phyloP scores from a whole-genome alignment of 176 grass and related monocot genomes.

The Areca catechu region DNA sequence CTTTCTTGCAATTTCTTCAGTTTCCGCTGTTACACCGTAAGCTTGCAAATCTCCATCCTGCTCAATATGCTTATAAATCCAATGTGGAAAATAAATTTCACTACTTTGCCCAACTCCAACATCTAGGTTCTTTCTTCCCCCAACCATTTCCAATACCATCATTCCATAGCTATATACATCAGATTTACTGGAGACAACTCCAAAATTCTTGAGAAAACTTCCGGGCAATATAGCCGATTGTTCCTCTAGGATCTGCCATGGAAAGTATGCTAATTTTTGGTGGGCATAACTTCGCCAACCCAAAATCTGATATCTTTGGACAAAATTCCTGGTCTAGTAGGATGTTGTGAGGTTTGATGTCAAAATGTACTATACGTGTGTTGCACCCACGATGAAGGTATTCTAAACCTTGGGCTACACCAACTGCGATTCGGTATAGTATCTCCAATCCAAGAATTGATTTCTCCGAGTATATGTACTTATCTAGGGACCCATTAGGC shows the following conservation, averaged over 20 bases:
- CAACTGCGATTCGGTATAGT: constrained; percentile 45
- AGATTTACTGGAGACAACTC: constrained; percentile 37
- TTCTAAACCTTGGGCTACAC: constrained; percentile 37
- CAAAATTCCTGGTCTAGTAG: constrained; percentile 43
- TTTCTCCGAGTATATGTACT: constrained; percentile 43
- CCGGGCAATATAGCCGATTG: constrained; percentile 35
- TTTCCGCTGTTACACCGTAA: constrained; percentile 1
- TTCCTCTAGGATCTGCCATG: constrained; percentile 41
- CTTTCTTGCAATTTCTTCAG: constrained; percentile 20
- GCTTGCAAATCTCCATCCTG: constrained; percentile 14
- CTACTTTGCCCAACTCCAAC: constrained; percentile 8
- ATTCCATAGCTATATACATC: constrained; percentile 73
- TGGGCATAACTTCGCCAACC: constrained; percentile 46
- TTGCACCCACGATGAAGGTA: constrained; percentile 50
- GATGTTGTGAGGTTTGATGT: constrained; percentile 66
- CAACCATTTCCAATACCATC: constrained; percentile 46
- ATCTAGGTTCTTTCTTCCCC: constrained; percentile 21
- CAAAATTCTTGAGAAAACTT: constrained; percentile 20
- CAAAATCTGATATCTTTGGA: constrained; percentile 62
- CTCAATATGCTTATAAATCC: constrained; percentile 42
- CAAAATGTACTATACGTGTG: constrained; percentile 61
- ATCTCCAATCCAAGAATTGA: constrained; percentile 29
- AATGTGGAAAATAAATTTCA: constrained; percentile 25
- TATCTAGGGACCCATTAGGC: constrained; percentile 42
- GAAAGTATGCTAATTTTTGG: constrained; percentile 45